phyloP scores from a whole-genome alignment of 306 rosid genomes.

The Erythrophleum fordii region DNA sequence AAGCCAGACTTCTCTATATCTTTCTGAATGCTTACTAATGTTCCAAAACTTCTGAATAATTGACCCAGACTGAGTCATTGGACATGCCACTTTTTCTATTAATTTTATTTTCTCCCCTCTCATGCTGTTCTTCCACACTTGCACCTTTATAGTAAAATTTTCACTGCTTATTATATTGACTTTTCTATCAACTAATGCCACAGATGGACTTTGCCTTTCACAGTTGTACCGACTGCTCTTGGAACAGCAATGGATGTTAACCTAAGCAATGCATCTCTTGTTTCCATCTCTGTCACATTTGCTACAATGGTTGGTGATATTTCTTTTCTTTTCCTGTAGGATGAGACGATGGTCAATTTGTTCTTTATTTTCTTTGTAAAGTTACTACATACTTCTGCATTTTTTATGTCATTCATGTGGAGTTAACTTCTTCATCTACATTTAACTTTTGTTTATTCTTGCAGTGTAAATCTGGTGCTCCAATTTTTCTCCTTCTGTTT shows the following conservation, averaged over 20 bases:
- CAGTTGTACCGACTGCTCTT: conserved; percentile 99
- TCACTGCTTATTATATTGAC: conserved; percentile 65
- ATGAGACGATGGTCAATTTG: conserved; percentile 13
- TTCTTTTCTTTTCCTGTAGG: conserved; percentile 35
- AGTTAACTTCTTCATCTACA: conserved; percentile 29
- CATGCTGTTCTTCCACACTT: conserved; percentile 17
- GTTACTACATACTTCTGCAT: conserved; percentile 2
- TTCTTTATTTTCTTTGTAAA: conserved; percentile 25
- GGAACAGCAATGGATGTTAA: conserved; percentile 96
- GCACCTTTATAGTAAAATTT: conserved; percentile 38
- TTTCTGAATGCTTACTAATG: conserved; percentile 14
- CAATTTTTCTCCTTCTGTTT: conserved; percentile 94
- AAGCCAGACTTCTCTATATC: conserved; percentile 27
- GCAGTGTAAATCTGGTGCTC: conserved; percentile 99
- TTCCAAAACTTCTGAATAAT: neutral
- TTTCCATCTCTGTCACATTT: conserved; percentile 91
- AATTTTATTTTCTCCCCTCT: neutral
- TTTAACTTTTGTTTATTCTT: conserved; percentile 39
- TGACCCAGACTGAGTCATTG: conserved; percentile 4
- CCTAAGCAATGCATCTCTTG: conserved; percentile 97
- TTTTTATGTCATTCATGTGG: neutral
- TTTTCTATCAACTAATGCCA: conserved; percentile 97
- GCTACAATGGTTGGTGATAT: conserved; percentile 92
- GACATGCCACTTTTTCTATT: conserved; percentile 28
- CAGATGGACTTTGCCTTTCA: conserved; percentile 99